Base-by-base conservation (phyloP, 1,284 basidiomycete species). In the Vanrija sp. region DNA sequence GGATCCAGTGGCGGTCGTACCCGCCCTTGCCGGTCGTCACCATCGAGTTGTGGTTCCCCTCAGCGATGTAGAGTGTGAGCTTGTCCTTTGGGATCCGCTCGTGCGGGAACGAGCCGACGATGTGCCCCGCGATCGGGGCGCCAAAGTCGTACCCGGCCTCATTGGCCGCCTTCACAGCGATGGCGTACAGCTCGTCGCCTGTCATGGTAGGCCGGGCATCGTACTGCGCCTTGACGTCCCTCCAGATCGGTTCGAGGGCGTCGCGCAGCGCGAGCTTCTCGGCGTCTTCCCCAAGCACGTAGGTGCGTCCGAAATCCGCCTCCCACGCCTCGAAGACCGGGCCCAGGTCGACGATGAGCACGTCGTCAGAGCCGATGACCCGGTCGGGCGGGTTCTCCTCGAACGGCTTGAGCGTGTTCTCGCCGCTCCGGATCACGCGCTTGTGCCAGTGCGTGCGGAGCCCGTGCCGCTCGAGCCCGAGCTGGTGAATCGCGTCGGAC, bases 51-150 rank as follows among this genome's bases (percentile, higher is more conserved):
- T 24, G 9, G 39, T 50, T 56, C 2, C 46, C 57, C 19, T 56
- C 38, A 6, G 51, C 27, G 19, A 59, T 56, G 54, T 59, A 59
- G 16, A 59, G 54, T 2, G 48, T 43, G 27, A 59, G 38, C 57
- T 59, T 59, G 54, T 59, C 57, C 2, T 37, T 41, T 6, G 57
- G 57, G 46, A 59, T 59, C 12, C 57, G 57, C 38, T 59, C 57
- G 46, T 59, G 57, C 1, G 57, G 57, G 42, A 59, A 59, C 15
- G 12, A 16, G 9, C 57, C 57, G 36, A 59, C 45, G 12, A 56
- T 39, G 35, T 59, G 57, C 1, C 57, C 57, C 0, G 53, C 57
- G 10, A 59, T 36, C 2, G 45, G 49, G 3, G 57, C 57, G n/a
- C 57, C 57, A n/a, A 35, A 59, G 38, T 42, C 45, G 48, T 25